Evolutionary conservation across 805 yeast genomes (phyloP), one percentile per base, ranked within the genome.

Genomic region (Cyberlindnera misumaiensis): DNA sequence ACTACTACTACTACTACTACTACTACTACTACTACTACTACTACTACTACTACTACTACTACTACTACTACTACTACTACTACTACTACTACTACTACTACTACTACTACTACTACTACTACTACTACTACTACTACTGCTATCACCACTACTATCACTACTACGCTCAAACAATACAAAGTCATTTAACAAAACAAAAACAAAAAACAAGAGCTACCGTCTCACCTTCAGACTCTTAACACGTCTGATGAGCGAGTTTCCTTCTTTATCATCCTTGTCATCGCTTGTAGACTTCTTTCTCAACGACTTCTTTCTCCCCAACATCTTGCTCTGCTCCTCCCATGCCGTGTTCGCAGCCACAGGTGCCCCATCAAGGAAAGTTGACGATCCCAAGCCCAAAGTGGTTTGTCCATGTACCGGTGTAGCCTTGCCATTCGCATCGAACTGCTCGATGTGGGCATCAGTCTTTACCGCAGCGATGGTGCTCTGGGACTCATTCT

Each of bases 301-400:
- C 32, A 87, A 58, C n/a, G 95, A 83, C 65, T 85, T 86, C 62
- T 88, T 87, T 59, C 97, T 76, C 25, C 79, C 76, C 44, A 89
- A 62, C 1, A 79, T 80, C 14, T 70, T 61, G 34, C 59, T 61
- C 35, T 59, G 55, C 29, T 62, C 69, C 28, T 66, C 69, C 28
- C 49, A 48, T 13, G 60, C 60, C n/a, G 73, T 75, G 13, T 59
- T 57, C 20, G 62, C 59, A 39, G 81, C 62, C 4, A 97, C 98
- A 11, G 97, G 97, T 0, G 97, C 93, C 27, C 98, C 98, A 59
- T 93, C 96, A 44, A 90, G 58, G 57, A 90, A 90, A 0, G 98
- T 90, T 2, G 96, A 74, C 1, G 90, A 75, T 3, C 98, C 98
- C 31, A 93, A 70, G 1, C 98, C 98, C 37, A 82, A 70, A 1